These are phyloP conservation scores for Aspergillus intermedius DNA, from an alignment of 2,329 filamentous ascomycete species.

Conservation along the genomic window DNA sequence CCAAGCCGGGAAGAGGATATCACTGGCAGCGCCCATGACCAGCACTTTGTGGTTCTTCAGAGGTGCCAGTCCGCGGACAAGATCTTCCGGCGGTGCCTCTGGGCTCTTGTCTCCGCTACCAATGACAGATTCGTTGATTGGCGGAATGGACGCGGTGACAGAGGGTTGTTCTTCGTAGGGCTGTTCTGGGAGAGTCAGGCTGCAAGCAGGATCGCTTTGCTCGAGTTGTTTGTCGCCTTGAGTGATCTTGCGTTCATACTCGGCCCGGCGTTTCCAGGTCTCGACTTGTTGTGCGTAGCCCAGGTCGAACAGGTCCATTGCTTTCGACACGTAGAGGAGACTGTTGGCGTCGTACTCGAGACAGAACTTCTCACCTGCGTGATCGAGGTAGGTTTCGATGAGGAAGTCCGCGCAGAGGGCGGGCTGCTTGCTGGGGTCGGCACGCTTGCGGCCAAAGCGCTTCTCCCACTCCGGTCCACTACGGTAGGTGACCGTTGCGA, in stretches of 20 bases:
- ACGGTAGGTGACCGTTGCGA: slow-evolving; percentile 94
- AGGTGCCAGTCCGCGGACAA: slow-evolving; percentile 66
- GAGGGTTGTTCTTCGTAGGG: slow-evolving; percentile 84
- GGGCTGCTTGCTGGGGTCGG: slow-evolving; percentile 77
- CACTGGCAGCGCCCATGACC: slow-evolving; percentile 88
- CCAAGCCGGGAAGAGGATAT: slow-evolving; percentile 96
- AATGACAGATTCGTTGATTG: slow-evolving; percentile 25
- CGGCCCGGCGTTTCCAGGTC: slow-evolving; percentile 55
- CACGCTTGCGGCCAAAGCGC: slow-evolving; percentile 79
- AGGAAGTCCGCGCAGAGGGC: slow-evolving; percentile 96
- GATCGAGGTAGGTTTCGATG: slow-evolving; percentile 96
- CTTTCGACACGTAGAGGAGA: slow-evolving; percentile 91
- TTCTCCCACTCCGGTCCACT: slow-evolving; percentile 97
- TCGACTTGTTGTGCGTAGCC: slow-evolving; percentile 63
- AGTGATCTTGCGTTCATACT: slow-evolving; percentile 54
- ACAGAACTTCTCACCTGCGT: slow-evolving; percentile 97
- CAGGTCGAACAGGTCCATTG: slow-evolving; percentile 97
- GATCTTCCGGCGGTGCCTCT: slow-evolving; percentile 62
- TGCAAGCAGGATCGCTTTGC: slow-evolving; percentile 55
- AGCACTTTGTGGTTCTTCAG: slow-evolving; percentile 73
- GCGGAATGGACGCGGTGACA: slow-evolving; percentile 34
- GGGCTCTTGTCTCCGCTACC: slow-evolving; percentile 12
- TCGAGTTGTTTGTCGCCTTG: slow-evolving; percentile 33
- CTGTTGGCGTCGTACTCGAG: slow-evolving; percentile 95
- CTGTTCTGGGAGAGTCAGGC: slow-evolving; percentile 69